A percentile compares a stretch with the other conserved stretches of the same genome.
phyloP scores from a whole-genome alignment of 1,284 basidiomycete genomes.

The Ceratobasidium sp. region DNA sequence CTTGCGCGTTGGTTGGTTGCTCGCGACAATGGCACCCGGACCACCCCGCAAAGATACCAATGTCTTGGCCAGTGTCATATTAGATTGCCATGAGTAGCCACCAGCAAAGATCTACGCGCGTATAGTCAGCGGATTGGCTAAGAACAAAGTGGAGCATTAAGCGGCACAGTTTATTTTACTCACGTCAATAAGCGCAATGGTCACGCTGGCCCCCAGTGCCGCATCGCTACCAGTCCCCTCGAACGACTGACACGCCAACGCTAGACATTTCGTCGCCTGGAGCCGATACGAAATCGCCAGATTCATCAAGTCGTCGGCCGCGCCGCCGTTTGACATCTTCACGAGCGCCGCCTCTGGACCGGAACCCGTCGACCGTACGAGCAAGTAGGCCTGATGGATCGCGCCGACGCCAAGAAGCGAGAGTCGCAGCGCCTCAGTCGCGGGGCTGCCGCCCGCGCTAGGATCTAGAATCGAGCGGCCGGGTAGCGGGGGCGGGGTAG shows the following conservation, averaged over 20 bases:
- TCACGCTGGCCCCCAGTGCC: constrained; percentile 59
- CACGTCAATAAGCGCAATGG: constrained; percentile 62
- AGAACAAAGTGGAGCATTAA: constrained; percentile 17
- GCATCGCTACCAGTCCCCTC: constrained; percentile 58
- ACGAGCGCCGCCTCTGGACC: constrained; percentile 14
- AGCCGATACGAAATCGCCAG: constrained; percentile 54
- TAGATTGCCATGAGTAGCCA: constrained; percentile 61
- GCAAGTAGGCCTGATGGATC: constrained; percentile 60
- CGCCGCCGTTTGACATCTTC: constrained; percentile 53
- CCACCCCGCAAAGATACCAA: constrained; percentile 62
- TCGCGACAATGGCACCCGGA: constrained; percentile 53
- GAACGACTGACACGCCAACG: constrained; percentile 52
- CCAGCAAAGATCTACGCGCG: constrained; percentile 64
- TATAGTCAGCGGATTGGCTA: constrained; percentile 25
- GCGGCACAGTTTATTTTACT: constrained; percentile 51
- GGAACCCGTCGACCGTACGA: constrained; percentile 50
- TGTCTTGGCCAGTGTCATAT: constrained; percentile 61
- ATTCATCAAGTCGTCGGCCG: constrained; percentile 54
- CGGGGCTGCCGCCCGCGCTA: constrained; percentile 53
- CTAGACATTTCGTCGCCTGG: constrained; percentile 54
- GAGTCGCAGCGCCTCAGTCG: constrained; percentile 59
- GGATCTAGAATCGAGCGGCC: constrained; percentile 24
- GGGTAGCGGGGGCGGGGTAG: constrained; percentile 53
- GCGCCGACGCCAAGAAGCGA: constrained; percentile 60
- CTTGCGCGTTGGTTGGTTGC: constrained; percentile 52